Conservation (phyloP, 768 basidiomycete species). For the Tephrocybe sp. region DNA sequence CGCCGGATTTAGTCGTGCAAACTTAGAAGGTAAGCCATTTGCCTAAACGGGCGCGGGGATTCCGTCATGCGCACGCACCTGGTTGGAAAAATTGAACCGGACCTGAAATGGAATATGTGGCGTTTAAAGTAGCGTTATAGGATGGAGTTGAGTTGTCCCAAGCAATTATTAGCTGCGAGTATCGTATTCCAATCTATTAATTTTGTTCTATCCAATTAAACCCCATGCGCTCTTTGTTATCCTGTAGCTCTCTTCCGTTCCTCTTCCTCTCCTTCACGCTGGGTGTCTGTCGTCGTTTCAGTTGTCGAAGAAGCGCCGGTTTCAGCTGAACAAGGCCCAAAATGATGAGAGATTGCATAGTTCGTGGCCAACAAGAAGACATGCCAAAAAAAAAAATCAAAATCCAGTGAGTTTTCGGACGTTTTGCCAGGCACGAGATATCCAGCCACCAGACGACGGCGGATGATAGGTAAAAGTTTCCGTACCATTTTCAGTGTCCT, state of each 20-base stretch:
- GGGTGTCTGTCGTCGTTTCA: constrained; percentile 22
- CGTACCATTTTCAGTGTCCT: constrained; percentile 67
- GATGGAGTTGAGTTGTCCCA: not conserved
- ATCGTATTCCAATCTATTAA: constrained; percentile 8
- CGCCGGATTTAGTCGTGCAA: constrained; percentile 17
- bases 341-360: constrained; percentile 17
- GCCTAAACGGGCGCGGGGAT: constrained; percentile 13
- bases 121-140: constrained; percentile 11
- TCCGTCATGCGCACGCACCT: constrained; percentile 6
- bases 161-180: not conserved
- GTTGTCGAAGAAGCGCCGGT: constrained; percentile 21
- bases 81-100: not conserved
- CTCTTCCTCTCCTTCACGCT: constrained; percentile 27
- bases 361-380: constrained; percentile 33
- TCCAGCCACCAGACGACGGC: constrained; percentile 61
- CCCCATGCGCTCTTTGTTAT: constrained; percentile 20
- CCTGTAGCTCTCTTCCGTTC: constrained; percentile 54
- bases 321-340: constrained; percentile 24
- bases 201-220: constrained; percentile 11
- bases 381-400: constrained; percentile 59
- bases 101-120: constrained; percentile 14
- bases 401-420: constrained; percentile 67
- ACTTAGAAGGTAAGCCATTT: constrained; percentile 11
- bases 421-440: constrained; percentile 65
- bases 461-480: constrained; percentile 57